These are phyloP conservation scores for Thalia dealbata DNA, from an alignment of 176 grass and related monocot species.

Conservation along the genomic window DNA sequence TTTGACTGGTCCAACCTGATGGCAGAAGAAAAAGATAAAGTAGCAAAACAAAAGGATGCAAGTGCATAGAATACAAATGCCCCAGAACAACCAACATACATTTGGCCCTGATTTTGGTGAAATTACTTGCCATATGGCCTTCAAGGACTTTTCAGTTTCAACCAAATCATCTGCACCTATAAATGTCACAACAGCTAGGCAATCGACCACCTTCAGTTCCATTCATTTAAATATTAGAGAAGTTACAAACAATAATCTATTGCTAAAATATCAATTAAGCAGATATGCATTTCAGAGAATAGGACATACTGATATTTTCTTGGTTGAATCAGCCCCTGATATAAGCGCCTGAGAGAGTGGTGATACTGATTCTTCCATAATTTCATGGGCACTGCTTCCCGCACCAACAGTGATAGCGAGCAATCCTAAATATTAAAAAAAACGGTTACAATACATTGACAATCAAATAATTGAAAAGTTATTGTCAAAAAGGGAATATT, in stretches of 20 bases:
- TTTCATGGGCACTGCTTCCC: constrained; percentile 44
- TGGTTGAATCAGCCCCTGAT: constrained; percentile 39
- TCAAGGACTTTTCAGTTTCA: constrained; percentile 60
- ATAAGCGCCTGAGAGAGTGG: constrained; percentile 52
- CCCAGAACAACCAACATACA: constrained; percentile 27
- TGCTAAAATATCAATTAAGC: not conserved
- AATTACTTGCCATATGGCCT: constrained; percentile 78
- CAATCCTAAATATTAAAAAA: constrained; percentile 33
- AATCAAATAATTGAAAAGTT: not conserved
- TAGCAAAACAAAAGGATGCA: not conserved
- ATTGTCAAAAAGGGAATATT: constrained; percentile 4
- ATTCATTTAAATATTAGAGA: not conserved
- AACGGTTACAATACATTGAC: not conserved
- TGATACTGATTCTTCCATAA: constrained; percentile 56
- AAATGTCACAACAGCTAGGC: constrained; percentile 65
- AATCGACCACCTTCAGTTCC: constrained; percentile 51
- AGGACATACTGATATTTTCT: constrained; percentile 47
- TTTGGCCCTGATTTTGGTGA: constrained; percentile 75
- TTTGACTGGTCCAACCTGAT: constrained; percentile 73
- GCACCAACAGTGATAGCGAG: constrained; percentile 62
- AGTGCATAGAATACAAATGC: not conserved
- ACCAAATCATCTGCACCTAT: constrained; percentile 55
- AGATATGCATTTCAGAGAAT: constrained; percentile 7
- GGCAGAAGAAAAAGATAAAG: constrained; percentile 6
- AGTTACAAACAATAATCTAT: not conserved